phyloP scores from a whole-genome alignment of 2,329 filamentous ascomycete genomes.

The Diaporthe destruens region DNA sequence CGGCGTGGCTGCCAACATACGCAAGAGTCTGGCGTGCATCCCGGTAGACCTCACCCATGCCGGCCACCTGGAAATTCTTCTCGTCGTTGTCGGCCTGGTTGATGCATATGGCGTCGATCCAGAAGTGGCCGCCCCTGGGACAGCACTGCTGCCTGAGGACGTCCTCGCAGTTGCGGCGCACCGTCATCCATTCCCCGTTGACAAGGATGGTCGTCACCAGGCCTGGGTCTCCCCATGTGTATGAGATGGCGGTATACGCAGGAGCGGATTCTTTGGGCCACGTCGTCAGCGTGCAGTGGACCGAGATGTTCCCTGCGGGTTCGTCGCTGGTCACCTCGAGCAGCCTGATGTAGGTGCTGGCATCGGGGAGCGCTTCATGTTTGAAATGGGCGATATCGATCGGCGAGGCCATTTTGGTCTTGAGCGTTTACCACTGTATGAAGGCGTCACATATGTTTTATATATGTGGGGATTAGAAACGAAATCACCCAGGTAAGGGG shows the following conservation, averaged over 20 bases:
- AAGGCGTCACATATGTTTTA: no score
- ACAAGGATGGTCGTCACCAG: neutral
- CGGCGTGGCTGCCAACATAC: constrained; percentile 7
- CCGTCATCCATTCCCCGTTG: constrained; percentile 14
- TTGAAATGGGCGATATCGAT: neutral
- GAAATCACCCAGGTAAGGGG: no score
- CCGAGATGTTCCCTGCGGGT: neutral
- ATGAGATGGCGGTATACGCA: constrained; percentile 9
- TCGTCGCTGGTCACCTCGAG: neutral
- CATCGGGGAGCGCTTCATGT: neutral
- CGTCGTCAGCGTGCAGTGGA: constrained; percentile 14
- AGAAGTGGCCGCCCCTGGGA: neutral
- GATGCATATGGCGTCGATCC: constrained; percentile 37
- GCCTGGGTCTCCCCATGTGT: constrained; percentile 16
- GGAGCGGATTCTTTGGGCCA: neutral
- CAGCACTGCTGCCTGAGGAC: neutral
- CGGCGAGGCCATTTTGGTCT: neutral
- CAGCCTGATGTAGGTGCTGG: constrained; percentile 17
- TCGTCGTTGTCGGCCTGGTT: constrained; percentile 13
- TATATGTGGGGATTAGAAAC: no score
- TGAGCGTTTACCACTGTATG: no score
- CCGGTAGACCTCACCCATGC: constrained; percentile 15
- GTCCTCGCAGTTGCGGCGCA: constrained; percentile 27
- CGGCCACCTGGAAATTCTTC: constrained; percentile 26
- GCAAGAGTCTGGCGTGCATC: neutral